Evolutionary conservation across 2,329 filamentous ascomycete species (phyloP), one percentile per base, ranked within the genome.

Genomic region (Alternaria triticimaculans): DNA sequence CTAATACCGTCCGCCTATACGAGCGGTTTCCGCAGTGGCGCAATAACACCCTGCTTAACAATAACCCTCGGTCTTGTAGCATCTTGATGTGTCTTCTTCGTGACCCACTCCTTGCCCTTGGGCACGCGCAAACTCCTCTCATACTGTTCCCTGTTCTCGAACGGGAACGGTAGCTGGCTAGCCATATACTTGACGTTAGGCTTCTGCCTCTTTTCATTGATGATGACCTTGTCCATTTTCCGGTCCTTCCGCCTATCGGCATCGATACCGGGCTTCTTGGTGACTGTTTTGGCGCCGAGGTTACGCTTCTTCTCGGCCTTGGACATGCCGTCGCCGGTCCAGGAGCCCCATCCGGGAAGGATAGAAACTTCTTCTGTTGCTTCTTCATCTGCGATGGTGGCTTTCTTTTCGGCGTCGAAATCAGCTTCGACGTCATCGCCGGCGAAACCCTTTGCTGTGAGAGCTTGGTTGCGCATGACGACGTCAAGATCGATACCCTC

Each of bases 171-270:
- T 55, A 99, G 84, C 72, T 89, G 88, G 9, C 89, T 89, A 18
- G 96, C 94, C 73, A 97, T 86, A 76, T 97, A 98, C 77, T 93
- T 94, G 74, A 88, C 87, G 80, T 96, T 97, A 89, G 97, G 97
- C 82, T 94, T 94, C 63, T 93, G 86, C 21, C 89, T 86, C 84
- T 94, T 97, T 87, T 99, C 93, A 75, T 92, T 97, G 72, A 99
- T 91, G 63, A 98, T 97, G 12, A 97, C 95, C 66, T 88, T 88
- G 57, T 92, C 89, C 65, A 97, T 82, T 81, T 92, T 94, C 58
- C 88, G 88, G 75, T 98, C 96, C 81, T 92, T 91, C 54, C 96
- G 88, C 63, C 94, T 87, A 63, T 90, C 87, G 69, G 88, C 88
- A 80, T 92, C 91, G 69, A 96, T 85, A 41, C 93, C 94, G 65